A percentile compares a stretch with the other conserved stretches of the same genome.
phyloP scores from a whole-genome alignment of 2,329 filamentous ascomycete genomes.

The Exophiala sp. region DNA sequence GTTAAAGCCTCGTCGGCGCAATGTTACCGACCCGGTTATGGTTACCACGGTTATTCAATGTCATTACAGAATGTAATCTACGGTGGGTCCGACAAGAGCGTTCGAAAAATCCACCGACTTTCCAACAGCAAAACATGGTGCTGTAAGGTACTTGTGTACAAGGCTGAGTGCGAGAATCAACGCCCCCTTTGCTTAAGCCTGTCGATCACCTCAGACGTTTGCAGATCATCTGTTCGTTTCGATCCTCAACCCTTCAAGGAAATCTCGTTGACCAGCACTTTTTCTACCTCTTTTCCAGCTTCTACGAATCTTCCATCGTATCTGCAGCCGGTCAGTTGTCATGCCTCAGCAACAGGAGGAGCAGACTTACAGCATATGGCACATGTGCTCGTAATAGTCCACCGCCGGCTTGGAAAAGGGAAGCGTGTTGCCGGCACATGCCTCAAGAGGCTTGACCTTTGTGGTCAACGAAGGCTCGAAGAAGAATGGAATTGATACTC shows the following conservation, averaged over 20 bases:
- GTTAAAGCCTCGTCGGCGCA: neutral
- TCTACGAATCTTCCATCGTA: constrained; percentile 12
- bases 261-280: constrained; percentile 9
- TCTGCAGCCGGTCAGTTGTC: constrained; percentile 1
- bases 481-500: constrained; percentile 12
- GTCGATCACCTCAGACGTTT: no score
- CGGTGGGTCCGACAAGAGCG: neutral
- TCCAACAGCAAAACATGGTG: no score
- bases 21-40: neutral
- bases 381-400: constrained; percentile 11
- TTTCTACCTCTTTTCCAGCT: constrained; percentile 2
- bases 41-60: neutral
- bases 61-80: neutral
- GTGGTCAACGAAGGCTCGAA: constrained; percentile 6
- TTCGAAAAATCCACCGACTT: no score
- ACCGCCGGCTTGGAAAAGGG: neutral
- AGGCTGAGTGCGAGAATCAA: no score
- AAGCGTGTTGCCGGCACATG: neutral
- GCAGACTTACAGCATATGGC: constrained; percentile 11
- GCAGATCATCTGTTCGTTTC: neutral
- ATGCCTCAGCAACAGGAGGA: no score
- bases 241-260: constrained; percentile 4
- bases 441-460: constrained; percentile 5
- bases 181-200: no score
- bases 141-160: no score